Percentiles rank a stretch among this genome's conserved stretches.
These are phyloP conservation scores for Canavalia gladiata DNA, from an alignment of 306 rosid genomes.

Conservation along the genomic window DNA sequence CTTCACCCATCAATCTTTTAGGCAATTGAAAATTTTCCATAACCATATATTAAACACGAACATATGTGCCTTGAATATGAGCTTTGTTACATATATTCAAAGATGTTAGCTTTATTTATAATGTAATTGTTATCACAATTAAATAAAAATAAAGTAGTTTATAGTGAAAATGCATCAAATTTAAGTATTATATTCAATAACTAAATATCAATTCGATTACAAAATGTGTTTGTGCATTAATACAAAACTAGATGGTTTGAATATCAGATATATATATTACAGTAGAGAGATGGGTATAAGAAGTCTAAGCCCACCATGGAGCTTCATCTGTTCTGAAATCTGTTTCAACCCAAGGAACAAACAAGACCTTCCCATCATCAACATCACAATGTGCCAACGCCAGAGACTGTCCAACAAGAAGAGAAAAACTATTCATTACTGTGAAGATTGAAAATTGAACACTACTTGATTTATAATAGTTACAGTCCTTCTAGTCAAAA, in stretches of 20 bases:
- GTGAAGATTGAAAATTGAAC: neutral
- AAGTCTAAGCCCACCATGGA: constrained; percentile 89
- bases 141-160: neutral
- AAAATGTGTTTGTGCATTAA: constrained; percentile 40
- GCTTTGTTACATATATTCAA: no score
- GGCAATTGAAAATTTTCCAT: neutral
- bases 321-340: constrained; percentile 89
- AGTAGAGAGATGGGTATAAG: constrained; percentile 14
- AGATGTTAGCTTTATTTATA: no score
- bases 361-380: constrained; percentile 81
- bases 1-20: neutral
- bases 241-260: constrained; percentile 37
- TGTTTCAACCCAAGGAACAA: constrained; percentile 95
- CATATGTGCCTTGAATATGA: no score
- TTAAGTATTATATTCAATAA: constrained; percentile 2
- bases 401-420: constrained; percentile 67
- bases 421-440: constrained; percentile 8
- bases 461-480: neutral
- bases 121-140: neutral
- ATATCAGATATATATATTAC: constrained; percentile 32
- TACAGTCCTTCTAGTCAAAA: constrained; percentile 14
- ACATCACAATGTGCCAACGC: constrained; percentile 82
- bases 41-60: no score
- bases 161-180: neutral
- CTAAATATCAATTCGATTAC: constrained; percentile 26